These are phyloP conservation scores for Colletotrichum sp. DNA, from an alignment of 2,329 filamentous ascomycete genomes.

Conservation along the genomic window DNA sequence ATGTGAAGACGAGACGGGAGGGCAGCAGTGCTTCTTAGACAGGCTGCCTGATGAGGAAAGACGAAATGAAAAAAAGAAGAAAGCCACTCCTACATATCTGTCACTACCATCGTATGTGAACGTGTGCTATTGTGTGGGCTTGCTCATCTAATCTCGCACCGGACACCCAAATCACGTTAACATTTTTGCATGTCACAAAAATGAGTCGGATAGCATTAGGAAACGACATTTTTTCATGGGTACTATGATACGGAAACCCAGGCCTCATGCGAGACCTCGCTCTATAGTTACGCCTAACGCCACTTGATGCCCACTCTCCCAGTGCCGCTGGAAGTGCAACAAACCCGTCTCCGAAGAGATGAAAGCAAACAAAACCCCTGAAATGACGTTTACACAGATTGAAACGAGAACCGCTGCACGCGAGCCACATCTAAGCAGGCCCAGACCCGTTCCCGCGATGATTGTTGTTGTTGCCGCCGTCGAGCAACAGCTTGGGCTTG, in stretches of 20 bases:
- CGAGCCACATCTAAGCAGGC: neutral
- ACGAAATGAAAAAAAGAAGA: conserved; percentile 4
- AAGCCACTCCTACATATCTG: neutral
- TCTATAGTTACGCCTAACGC: conserved; percentile 16
- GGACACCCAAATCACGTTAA: neutral
- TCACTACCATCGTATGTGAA: neutral
- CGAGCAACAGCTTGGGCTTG: conserved; percentile 87
- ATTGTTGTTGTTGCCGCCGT: conserved; percentile 55
- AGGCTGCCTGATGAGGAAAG: neutral
- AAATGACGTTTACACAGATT: neutral
- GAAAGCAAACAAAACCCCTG: neutral
- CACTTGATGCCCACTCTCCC: conserved; percentile 4
- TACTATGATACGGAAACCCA: neutral
- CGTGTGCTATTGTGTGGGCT: neutral
- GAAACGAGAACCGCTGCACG: neutral
- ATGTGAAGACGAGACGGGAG: conserved; percentile 13
- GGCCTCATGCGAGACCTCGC: neutral
- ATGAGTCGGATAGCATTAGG: neutral
- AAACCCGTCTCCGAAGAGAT: neutral
- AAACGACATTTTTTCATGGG: neutral
- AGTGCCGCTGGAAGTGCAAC: neutral
- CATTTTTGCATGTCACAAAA: neutral
- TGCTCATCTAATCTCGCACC: neutral
- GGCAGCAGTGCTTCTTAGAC: neutral
- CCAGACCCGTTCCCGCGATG: conserved; percentile 12